A percentile compares a stretch with the other conserved stretches of the same genome.
phyloP scores from a whole-genome alignment of 169 alveolate genomes.

The Babesia sp. region DNA sequence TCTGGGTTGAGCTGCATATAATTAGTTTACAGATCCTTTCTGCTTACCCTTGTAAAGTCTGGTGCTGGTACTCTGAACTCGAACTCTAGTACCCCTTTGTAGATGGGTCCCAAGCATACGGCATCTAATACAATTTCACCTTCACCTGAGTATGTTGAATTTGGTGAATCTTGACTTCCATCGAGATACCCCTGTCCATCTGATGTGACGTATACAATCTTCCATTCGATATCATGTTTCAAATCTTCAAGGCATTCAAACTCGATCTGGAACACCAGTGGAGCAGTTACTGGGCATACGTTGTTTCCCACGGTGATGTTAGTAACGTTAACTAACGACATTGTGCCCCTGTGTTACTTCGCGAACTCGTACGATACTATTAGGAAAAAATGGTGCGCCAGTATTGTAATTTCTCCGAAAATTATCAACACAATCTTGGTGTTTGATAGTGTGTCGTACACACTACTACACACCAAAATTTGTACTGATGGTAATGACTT shows the following conservation, averaged over 20 bases:
- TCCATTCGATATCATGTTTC: slow-evolving; percentile 91
- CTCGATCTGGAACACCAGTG: slow-evolving; percentile 89
- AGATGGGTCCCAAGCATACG: slow-evolving; percentile 90
- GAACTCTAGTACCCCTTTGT: slow-evolving; percentile 91
- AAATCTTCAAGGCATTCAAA: slow-evolving; percentile 91
- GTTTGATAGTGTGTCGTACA: not conserved
- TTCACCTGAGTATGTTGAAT: slow-evolving; percentile 36
- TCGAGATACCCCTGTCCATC: slow-evolving; percentile 69
- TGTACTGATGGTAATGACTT: too few relatives aligned
- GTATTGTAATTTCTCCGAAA: too few relatives aligned
- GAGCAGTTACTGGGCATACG: slow-evolving; percentile 87
- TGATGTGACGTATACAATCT: slow-evolving; percentile 82
- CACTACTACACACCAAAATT: not conserved
- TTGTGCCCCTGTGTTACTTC: slow-evolving; percentile 47
- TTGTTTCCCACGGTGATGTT: slow-evolving; percentile 89
- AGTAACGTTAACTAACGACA: slow-evolving; percentile 93
- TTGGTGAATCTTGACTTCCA: not conserved
- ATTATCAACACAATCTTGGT: too few relatives aligned
- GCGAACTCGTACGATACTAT: too few relatives aligned
- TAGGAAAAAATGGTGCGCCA: too few relatives aligned
- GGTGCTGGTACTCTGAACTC: slow-evolving; percentile 92
- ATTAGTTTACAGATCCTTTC: not conserved
- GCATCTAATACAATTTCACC: slow-evolving; percentile 93
- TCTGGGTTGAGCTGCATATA: slow-evolving; percentile 73
- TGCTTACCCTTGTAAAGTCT: slow-evolving; percentile 84